Evolutionary conservation across 805 yeast species (phyloP), one percentile per base, ranked within the genome.

Genomic region (Metschnikowia reukaufii): DNA sequence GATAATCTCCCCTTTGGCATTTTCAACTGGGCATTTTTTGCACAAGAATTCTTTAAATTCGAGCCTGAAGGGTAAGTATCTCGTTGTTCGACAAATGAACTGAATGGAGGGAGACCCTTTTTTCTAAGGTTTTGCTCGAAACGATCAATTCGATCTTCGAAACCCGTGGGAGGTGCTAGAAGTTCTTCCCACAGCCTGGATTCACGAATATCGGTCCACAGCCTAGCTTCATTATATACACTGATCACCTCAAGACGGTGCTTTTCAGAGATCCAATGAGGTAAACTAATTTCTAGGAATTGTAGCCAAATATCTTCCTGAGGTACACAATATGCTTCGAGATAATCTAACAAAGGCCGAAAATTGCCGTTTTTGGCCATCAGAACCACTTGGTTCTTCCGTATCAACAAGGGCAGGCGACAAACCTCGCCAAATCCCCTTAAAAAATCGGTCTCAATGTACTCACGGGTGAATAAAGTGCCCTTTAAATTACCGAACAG

Each of bases 301-400:
- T 27, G 42, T 19, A 12, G 3, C 44, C 38, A 40, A n/a, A 40
- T 40, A 6, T 10, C 32, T 6, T 23, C 31, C 12, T 40, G 38
- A 23, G 35, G 23, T n/a, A 33, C 32, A 23, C 38, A 32, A 23
- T 32, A 23, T 6, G 44, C 44, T 36, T 25, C 21, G 16, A 33
- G 35, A 19, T 32, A 40, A 17, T 21, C 23, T 32, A 40, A n/a
- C 32, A 32, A 40, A 23, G 44, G 44, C 15, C 12, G 32, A 15
- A 40, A 13, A 5, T 40, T 33, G 7, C 33, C 44, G 9, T 25
- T 21, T 18, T 18, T 19, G n/a, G 42, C 42, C 10, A 39, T 29
- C 21, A 30, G 36, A n/a, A 39, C 19, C 18, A 39, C 12, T 23
- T 39, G 12, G 36, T 18, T 29, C 16, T 19, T 39, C 19, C 42